Conservation (phyloP, 2,329 filamentous ascomycete species). For the Calonectria pseudoreteaudii region DNA sequence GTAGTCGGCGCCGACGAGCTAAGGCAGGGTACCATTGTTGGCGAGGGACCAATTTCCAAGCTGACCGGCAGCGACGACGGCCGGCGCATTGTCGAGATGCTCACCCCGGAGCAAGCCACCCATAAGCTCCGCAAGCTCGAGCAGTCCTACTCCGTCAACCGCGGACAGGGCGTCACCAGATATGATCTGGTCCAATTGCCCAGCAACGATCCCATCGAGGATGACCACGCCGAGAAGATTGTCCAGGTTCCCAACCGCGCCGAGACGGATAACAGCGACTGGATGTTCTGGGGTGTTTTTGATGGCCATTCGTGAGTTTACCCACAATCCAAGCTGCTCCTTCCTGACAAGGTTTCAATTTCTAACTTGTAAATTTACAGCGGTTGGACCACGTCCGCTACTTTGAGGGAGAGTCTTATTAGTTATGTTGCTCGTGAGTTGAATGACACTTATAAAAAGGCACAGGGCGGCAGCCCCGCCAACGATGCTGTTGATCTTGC, state of each 20-base stretch:
- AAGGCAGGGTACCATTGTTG: constrained; percentile 87
- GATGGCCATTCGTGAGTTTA: constrained; percentile 88
- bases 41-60: constrained; percentile 89
- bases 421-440: constrained; percentile 93
- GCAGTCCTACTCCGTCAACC: constrained; percentile 89
- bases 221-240: constrained; percentile 98
- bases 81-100: constrained; percentile 91
- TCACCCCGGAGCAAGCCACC: constrained; percentile 93
- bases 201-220: constrained; percentile 97
- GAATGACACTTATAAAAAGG: constrained; percentile 89
- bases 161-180: constrained; percentile 90
- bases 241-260: constrained; percentile 80
- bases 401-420: constrained; percentile 91
- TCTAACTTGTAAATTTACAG: constrained; percentile 57
- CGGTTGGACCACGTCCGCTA: constrained; percentile 98
- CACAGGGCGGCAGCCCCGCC: constrained; percentile 71
- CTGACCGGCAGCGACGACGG: constrained; percentile 82
- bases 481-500: constrained; percentile 87
- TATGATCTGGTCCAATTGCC: constrained; percentile 96
- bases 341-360: not conserved
- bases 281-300: constrained; percentile 99
- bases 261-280: constrained; percentile 76
- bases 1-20: constrained; percentile 92
- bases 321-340: not conserved
- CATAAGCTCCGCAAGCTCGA: constrained; percentile 89